These are phyloP conservation scores for Aplosporella prunicola DNA, from an alignment of 2,329 filamentous ascomycete genomes.

Conservation along the genomic window DNA sequence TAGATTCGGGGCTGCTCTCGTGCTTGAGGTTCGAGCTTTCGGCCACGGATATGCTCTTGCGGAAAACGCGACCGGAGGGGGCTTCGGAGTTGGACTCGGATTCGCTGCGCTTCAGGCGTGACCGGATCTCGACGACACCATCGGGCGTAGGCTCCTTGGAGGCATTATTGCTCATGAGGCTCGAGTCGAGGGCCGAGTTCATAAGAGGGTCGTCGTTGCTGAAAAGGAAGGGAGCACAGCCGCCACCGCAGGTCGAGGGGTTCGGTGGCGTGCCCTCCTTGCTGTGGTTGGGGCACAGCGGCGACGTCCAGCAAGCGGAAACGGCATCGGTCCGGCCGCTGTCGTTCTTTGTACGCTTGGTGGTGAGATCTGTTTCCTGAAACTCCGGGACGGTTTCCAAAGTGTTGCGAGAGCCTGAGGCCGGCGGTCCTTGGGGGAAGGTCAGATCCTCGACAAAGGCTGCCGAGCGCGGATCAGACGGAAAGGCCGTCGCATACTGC, in stretches of 20 bases:
- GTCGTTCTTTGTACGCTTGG: slow-evolving; percentile 24
- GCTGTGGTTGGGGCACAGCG: slow-evolving; percentile 31
- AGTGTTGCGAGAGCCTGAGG: slow-evolving; percentile 12
- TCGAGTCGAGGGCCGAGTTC: slow-evolving; percentile 19
- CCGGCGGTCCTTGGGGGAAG: slow-evolving; percentile 25
- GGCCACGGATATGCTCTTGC: slow-evolving; percentile 8
- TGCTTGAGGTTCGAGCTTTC: slow-evolving; percentile 19
- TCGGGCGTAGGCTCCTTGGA: slow-evolving; percentile 20
- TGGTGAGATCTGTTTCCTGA: slow-evolving; percentile 14
- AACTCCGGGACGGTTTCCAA: slow-evolving; percentile 15
- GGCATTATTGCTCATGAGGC: slow-evolving; percentile 23
- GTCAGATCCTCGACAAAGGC: slow-evolving; percentile 25
- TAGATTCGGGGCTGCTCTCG: slow-evolving; percentile 21
- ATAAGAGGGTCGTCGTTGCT: slow-evolving; percentile 14
- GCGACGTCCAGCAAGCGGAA: slow-evolving; percentile 34
- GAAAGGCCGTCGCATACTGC: slow-evolving; percentile 9
- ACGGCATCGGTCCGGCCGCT: slow-evolving; percentile 26
- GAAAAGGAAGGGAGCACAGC: slow-evolving; percentile 32
- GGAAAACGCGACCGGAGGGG: slow-evolving; percentile 23
- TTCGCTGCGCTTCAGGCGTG: slow-evolving; percentile 26
- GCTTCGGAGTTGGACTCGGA: slow-evolving; percentile 15
- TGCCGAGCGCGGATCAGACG: slow-evolving; percentile 8
- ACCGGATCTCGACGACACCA: slow-evolving; percentile 28
- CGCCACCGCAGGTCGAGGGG: slow-evolving; percentile 31
- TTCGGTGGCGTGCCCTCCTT: slow-evolving; percentile 26